Evolutionary conservation across 129 eudicot species (phyloP).

Genomic region (Glebionis coronaria): DNA sequence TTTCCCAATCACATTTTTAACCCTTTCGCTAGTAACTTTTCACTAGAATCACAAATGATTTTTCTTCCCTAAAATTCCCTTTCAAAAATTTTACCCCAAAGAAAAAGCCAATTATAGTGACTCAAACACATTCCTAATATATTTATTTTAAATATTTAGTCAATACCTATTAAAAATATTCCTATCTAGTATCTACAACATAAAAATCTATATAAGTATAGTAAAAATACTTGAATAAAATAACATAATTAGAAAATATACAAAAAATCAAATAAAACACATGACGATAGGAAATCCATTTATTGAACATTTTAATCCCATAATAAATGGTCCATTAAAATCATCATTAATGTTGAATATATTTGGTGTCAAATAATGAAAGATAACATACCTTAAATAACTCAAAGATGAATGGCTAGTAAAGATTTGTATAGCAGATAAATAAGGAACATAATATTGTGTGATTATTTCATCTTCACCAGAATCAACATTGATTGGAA

Average conservation of each 20-base stretch:
- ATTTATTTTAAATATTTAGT: background rate
- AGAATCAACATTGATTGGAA: constrained; percentile 52
- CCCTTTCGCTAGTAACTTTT: constrained; percentile 3
- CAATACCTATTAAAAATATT: background rate
- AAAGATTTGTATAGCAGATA: constrained; percentile 86
- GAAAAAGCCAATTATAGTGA: background rate
- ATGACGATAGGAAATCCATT: too few species aligned
- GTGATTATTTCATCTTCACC: constrained; percentile 59
- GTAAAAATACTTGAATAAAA: too few species aligned
- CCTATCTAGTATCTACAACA: background rate
- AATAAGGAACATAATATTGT: constrained; percentile 87
- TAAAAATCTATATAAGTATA: background rate
- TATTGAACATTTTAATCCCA: too few species aligned
- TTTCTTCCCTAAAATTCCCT: constrained; percentile 1
- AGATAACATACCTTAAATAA: constrained; percentile 53
- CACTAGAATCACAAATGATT: background rate
- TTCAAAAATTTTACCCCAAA: background rate
- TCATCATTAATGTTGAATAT: too few species aligned
- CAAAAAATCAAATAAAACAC: background rate
- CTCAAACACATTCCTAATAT: background rate
- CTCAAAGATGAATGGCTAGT: constrained; percentile 64
- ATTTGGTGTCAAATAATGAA: background rate
- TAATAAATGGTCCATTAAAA: background rate
- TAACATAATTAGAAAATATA: too few species aligned
- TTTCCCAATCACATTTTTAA: constrained; percentile 22